Conservation (phyloP, 345 rosid genomes). For the Cardamine chenopodiifolia region DNA sequence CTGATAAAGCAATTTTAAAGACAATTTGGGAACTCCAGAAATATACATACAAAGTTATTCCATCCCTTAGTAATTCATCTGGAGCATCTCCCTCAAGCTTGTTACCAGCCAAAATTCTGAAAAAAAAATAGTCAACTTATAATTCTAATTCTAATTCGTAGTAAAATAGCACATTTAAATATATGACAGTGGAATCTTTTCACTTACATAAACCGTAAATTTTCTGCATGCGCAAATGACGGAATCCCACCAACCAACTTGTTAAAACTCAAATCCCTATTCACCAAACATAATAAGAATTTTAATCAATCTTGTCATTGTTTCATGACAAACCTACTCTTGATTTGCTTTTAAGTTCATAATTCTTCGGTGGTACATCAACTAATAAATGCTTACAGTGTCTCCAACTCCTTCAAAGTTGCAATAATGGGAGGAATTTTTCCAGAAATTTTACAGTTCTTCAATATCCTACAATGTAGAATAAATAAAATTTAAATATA, state of each 20-base stretch:
- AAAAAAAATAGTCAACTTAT: slow-evolving; percentile 11
- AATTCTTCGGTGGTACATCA: not conserved
- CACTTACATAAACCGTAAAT: slow-evolving; percentile 54
- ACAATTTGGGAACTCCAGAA: slow-evolving; percentile 11
- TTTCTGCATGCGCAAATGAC: slow-evolving; percentile 37
- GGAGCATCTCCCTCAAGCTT: slow-evolving; percentile 58
- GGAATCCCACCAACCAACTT: slow-evolving; percentile 57
- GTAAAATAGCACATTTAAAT: slow-evolving; percentile 8
- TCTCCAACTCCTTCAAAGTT: slow-evolving; percentile 36
- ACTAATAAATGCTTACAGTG: slow-evolving; percentile 47
- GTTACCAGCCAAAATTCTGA: slow-evolving; percentile 58
- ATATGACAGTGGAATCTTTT: not conserved
- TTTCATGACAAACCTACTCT: slow-evolving; percentile 11
- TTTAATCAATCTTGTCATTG: slow-evolving; percentile 15
- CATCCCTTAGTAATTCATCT: slow-evolving; percentile 53
- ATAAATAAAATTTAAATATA: not conserved
- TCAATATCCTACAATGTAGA: slow-evolving; percentile 47
- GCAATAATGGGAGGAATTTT: slow-evolving; percentile 48
- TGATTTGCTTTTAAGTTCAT: slow-evolving; percentile 14
- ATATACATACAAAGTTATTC: slow-evolving; percentile 53
- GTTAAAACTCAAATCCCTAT: slow-evolving; percentile 74
- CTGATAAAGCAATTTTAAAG: slow-evolving; percentile 1
- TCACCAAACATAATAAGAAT: slow-evolving; percentile 17
- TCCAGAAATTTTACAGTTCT: slow-evolving; percentile 51
- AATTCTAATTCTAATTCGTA: slow-evolving; percentile 12